Evolutionary conservation across 192 early-diverging fungal genomes (phyloP).

Genomic region (Backusella tarrabulga): DNA sequence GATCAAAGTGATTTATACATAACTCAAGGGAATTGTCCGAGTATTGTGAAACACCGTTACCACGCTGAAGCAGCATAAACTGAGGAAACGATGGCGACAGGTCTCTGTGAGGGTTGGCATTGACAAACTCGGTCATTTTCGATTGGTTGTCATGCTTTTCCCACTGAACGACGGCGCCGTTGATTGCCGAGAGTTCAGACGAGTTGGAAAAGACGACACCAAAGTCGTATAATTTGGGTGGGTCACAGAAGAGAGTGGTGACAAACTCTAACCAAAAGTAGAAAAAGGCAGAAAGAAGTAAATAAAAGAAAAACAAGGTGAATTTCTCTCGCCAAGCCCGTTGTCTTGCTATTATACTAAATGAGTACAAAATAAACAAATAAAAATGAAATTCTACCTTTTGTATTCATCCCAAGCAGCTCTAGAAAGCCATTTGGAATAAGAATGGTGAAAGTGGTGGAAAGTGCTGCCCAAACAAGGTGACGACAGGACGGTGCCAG

Average conservation of each 20-base stretch:
- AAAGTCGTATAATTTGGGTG: slow-evolving; percentile 17
- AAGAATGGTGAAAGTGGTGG: background rate
- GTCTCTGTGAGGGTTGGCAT: slow-evolving; percentile 26
- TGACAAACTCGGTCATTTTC: slow-evolving; percentile 19
- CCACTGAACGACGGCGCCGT: slow-evolving; percentile 31
- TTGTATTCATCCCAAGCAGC: background rate
- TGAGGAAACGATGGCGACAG: slow-evolving; percentile 36
- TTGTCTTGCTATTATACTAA: slow-evolving; percentile 12
- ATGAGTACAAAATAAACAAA: background rate
- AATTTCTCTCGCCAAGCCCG: slow-evolving; percentile 38
- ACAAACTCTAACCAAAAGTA: slow-evolving; percentile 36
- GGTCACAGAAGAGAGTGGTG: slow-evolving; percentile 30
- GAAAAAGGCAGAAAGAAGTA: slow-evolving; percentile 19
- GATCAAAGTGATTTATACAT: slow-evolving; percentile 23
- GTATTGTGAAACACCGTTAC: slow-evolving; percentile 3
- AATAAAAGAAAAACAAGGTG: slow-evolving; percentile 21
- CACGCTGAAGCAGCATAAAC: slow-evolving; percentile 29
- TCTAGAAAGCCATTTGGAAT: background rate
- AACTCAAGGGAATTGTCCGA: slow-evolving; percentile 7
- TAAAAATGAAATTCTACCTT: background rate
- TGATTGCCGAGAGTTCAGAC: slow-evolving; percentile 17
- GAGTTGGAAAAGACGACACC: background rate
- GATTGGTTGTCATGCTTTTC: background rate
- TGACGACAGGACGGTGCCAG: background rate
- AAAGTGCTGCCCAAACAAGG: slow-evolving; percentile 9